Percentiles rank a stretch among this genome's conserved stretches.
phyloP scores from a whole-genome alignment of 495 filamentous ascomycete genomes.

The Penicillium simplicissimum region DNA sequence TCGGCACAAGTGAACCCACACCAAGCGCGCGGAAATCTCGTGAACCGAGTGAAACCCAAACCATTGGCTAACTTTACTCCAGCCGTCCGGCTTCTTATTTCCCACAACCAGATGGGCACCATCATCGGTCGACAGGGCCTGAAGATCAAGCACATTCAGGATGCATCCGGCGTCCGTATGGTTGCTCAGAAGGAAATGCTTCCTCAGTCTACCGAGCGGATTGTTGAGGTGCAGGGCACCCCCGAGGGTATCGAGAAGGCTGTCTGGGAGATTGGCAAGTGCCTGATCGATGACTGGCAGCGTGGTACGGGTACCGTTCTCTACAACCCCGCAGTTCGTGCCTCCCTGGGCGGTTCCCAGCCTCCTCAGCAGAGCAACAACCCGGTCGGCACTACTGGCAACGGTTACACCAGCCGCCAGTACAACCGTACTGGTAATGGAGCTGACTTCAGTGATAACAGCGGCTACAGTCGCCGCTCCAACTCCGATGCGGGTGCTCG shows the following conservation, averaged over 20 bases:
- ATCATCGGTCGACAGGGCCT: slow-evolving; percentile 95
- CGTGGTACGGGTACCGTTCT: slow-evolving; percentile 93
- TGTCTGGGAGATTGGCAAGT: slow-evolving; percentile 98
- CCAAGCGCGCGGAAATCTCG: neutral
- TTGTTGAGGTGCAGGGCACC: slow-evolving; percentile 93
- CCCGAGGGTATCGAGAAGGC: slow-evolving; percentile 94
- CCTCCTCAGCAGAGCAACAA: slow-evolving; percentile 28
- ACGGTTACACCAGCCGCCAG: slow-evolving; percentile 65
- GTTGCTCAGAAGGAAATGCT: slow-evolving; percentile 99
- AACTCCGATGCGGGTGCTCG: slow-evolving; percentile 73
- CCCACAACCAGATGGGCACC: slow-evolving; percentile 99
- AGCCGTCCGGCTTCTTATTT: slow-evolving; percentile 97
- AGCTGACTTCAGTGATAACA: slow-evolving; percentile 90
- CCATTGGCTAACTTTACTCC: slow-evolving; percentile 30
- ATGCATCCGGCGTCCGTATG: slow-evolving; percentile 95
- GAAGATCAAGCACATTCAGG: slow-evolving; percentile 99
- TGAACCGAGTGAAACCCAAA: neutral
- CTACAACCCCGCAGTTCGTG: slow-evolving; percentile 93
- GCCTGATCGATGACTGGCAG: slow-evolving; percentile 95
- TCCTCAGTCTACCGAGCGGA: slow-evolving; percentile 96
- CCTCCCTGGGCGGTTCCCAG: slow-evolving; percentile 59
- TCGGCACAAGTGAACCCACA: neutral
- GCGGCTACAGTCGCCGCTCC: slow-evolving; percentile 70
- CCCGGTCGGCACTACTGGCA: slow-evolving; percentile 39
- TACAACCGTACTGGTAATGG: slow-evolving; percentile 94